These are phyloP conservation scores for Voacanga thouarsii DNA, from an alignment of 257 asterid genomes.

Conservation along the genomic window DNA sequence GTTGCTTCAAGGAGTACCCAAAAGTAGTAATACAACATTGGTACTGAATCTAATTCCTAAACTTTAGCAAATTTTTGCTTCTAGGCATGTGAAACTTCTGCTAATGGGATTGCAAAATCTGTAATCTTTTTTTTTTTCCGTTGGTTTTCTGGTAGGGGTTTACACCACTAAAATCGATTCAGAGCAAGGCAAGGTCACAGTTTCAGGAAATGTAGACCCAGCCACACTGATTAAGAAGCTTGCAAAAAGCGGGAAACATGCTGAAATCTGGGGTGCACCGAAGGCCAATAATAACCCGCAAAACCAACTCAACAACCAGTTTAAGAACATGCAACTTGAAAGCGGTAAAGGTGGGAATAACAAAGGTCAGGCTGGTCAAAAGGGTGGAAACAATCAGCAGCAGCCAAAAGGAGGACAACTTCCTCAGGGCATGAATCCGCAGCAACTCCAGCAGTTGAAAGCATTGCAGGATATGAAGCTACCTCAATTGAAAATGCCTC, in stretches of 20 bases:
- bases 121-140: neutral
- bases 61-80: neutral
- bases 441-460: slow-evolving; percentile 16
- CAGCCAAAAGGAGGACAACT: slow-evolving; percentile 16
- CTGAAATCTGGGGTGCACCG: slow-evolving; percentile 84
- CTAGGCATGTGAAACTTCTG: neutral
- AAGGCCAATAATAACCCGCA: slow-evolving; percentile 49
- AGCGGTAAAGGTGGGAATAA: slow-evolving; percentile 46
- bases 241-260: slow-evolving; percentile 70
- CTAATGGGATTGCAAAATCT: slow-evolving; percentile 1
- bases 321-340: slow-evolving; percentile 62
- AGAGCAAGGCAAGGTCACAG: slow-evolving; percentile 85
- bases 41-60: neutral
- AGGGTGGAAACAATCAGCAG: slow-evolving; percentile 23
- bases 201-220: slow-evolving; percentile 85
- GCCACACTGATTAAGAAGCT: slow-evolving; percentile 83
- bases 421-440: slow-evolving; percentile 12
- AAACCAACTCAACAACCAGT: slow-evolving; percentile 45
- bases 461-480: slow-evolving; percentile 19
- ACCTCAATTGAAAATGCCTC: slow-evolving; percentile 40
- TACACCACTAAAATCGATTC: slow-evolving; percentile 71
- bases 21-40: slow-evolving; percentile 1
- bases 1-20: neutral
- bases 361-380: slow-evolving; percentile 31
- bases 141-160: slow-evolving; percentile 48